Percentiles rank a stretch among this genome's conserved stretches.
phyloP scores from a whole-genome alignment of 345 rosid species.

The Nasturtium officinale region DNA sequence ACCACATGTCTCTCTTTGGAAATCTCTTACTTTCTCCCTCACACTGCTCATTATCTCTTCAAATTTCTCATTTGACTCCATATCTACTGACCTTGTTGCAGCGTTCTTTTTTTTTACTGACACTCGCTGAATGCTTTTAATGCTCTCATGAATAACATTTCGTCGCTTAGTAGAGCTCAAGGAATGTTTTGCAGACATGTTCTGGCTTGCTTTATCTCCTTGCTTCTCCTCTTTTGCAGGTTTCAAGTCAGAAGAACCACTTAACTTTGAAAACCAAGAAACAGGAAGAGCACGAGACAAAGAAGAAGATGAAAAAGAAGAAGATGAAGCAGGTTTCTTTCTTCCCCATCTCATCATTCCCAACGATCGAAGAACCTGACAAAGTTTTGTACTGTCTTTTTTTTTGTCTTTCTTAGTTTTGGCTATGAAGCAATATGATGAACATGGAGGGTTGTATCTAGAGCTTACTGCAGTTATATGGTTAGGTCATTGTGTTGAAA shows the following conservation, averaged over 20 bases:
- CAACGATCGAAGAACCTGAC: neutral
- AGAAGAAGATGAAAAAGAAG: slow-evolving; percentile 52
- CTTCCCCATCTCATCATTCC: slow-evolving; percentile 70
- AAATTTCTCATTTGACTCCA: slow-evolving; percentile 47
- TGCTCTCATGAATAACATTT: slow-evolving; percentile 51
- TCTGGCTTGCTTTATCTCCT: slow-evolving; percentile 39
- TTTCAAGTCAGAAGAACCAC: slow-evolving; percentile 49
- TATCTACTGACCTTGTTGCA: slow-evolving; percentile 31
- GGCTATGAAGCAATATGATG: slow-evolving; percentile 14
- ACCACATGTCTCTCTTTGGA: slow-evolving; percentile 38
- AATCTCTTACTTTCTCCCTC: slow-evolving; percentile 50
- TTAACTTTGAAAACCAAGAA: slow-evolving; percentile 70
- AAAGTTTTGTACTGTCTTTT: slow-evolving; percentile 6
- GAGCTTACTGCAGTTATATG: slow-evolving; percentile 30
- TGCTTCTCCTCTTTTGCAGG: slow-evolving; percentile 44
- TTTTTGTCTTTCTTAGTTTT: slow-evolving; percentile 10
- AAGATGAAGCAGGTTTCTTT: slow-evolving; percentile 47
- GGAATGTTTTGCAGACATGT: slow-evolving; percentile 38
- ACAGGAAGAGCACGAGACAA: slow-evolving; percentile 52
- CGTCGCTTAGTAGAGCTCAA: slow-evolving; percentile 33
- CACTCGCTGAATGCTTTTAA: slow-evolving; percentile 60
- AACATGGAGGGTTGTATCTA: slow-evolving; percentile 30
- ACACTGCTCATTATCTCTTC: slow-evolving; percentile 49
- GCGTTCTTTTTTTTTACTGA: slow-evolving; percentile 57
- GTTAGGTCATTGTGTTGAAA: slow-evolving; percentile 42